phyloP scores from a whole-genome alignment of 2,329 filamentous ascomycete species.

The Apiospora phragmitis region DNA sequence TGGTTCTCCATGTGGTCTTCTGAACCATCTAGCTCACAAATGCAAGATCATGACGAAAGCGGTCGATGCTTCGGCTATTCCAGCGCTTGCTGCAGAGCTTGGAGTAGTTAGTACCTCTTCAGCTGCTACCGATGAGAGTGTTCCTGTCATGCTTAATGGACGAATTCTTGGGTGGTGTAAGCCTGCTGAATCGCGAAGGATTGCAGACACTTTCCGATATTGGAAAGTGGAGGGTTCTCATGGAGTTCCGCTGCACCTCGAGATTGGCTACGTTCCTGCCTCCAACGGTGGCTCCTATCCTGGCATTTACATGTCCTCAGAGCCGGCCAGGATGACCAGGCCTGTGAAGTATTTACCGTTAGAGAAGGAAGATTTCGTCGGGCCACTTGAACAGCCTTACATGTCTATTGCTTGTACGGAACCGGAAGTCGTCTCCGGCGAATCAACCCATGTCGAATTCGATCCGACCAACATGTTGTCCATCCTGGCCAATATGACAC shows the following conservation, averaged over 20 bases:
- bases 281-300: conserved; percentile 94
- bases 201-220: conserved; percentile 84
- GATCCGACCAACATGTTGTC: conserved; percentile 96
- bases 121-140: conserved; percentile 77
- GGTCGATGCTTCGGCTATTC: conserved; percentile 73
- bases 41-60: conserved; percentile 81
- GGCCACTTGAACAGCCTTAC: conserved; percentile 93
- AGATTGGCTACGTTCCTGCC: conserved; percentile 88
- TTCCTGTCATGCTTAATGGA: conserved; percentile 88
- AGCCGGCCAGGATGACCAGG: conserved; percentile 81
- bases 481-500: conserved; percentile 97
- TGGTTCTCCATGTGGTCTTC: conserved; percentile 87
- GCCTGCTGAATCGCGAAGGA: conserved; percentile 76
- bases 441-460: conserved; percentile 91
- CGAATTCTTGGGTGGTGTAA: conserved; percentile 88
- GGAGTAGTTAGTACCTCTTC: conserved; percentile 77
- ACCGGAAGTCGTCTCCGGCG: conserved; percentile 80
- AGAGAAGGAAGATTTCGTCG: conserved; percentile 83
- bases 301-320: conserved; percentile 89
- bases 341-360: conserved; percentile 91
- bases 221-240: conserved; percentile 94
- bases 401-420: conserved; percentile 97
- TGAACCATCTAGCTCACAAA: conserved; percentile 95
- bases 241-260: conserved; percentile 77
- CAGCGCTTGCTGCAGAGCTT: conserved; percentile 73